Evolutionary conservation across 352 stramenopile species (phyloP).

Genomic region (Elongisporangium prolatum): DNA sequence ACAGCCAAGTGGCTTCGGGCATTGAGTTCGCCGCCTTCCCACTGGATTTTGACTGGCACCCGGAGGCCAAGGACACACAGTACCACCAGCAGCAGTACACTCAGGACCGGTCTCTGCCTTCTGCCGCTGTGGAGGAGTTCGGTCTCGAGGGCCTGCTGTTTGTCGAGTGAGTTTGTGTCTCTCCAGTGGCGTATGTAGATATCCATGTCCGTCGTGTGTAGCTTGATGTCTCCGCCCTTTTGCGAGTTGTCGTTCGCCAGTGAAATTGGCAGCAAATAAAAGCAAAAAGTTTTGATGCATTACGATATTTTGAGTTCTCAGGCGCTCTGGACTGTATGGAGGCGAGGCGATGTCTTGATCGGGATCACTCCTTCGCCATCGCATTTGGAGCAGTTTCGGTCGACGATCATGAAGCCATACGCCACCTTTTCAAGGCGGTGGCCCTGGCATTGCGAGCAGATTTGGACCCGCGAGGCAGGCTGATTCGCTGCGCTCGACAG

Average conservation of each 20-base stretch:
- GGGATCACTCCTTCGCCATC: constrained; percentile 48
- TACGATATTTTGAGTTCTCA: neutral
- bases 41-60: constrained; percentile 53
- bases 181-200: neutral
- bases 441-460: constrained; percentile 50
- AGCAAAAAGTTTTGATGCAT: constrained; percentile 3
- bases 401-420: constrained; percentile 52
- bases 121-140: constrained; percentile 45
- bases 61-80: constrained; percentile 15
- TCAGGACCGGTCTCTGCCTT: constrained; percentile 26
- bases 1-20: constrained; percentile 36
- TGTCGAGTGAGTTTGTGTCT: constrained; percentile 31
- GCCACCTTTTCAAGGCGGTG: constrained; percentile 51
- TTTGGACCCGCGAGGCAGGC: constrained; percentile 16
- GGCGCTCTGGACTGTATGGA: constrained; percentile 2
- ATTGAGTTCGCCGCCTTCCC: constrained; percentile 40
- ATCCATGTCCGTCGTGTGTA: neutral
- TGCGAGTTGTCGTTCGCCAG: too few relatives aligned
- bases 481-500: constrained; percentile 8
- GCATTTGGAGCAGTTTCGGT: constrained; percentile 48
- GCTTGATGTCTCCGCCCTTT: neutral
- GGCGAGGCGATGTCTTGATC: too few relatives aligned
- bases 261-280: too few relatives aligned
- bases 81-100: constrained; percentile 22
- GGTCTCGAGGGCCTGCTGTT: constrained; percentile 66